phyloP scores from a whole-genome alignment of 176 grass and related monocot species.

The Eremochloa ophiuroides region DNA sequence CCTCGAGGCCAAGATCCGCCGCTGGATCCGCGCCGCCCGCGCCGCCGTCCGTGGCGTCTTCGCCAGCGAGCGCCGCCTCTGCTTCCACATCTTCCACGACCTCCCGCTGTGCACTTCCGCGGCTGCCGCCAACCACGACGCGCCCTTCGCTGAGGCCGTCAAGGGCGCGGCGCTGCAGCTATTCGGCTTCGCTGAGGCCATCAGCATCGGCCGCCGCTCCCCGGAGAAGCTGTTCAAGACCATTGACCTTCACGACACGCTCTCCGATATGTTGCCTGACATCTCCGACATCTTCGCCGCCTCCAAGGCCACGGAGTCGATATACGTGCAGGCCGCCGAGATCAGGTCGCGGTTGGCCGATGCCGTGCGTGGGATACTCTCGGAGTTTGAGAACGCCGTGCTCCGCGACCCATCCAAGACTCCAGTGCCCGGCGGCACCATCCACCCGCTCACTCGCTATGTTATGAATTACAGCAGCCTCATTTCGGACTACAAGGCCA shows the following conservation, averaged over 20 bases:
- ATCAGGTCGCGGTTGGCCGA: constrained; percentile 70
- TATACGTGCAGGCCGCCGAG: constrained; percentile 67
- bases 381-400: constrained; percentile 84
- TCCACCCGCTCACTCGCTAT: constrained; percentile 90
- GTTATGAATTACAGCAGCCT: constrained; percentile 91
- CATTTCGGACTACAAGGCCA: constrained; percentile 88
- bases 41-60: constrained; percentile 64
- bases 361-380: constrained; percentile 85
- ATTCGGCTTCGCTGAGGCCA: constrained; percentile 82
- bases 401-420: constrained; percentile 69
- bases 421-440: constrained; percentile 75
- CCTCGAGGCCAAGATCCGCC: constrained; percentile 71
- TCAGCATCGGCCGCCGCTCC: constrained; percentile 80
- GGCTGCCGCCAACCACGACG: constrained; percentile 26
- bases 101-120: constrained; percentile 33
- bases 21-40: constrained; percentile 81
- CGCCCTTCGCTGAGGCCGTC: constrained; percentile 72
- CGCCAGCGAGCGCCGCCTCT: constrained; percentile 81
- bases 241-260: constrained; percentile 81
- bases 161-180: constrained; percentile 88
- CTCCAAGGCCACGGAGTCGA: constrained; percentile 63
- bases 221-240: constrained; percentile 96
- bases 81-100: constrained; percentile 74
- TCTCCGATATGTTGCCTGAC: constrained; percentile 75
- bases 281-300: constrained; percentile 59